A percentile compares a stretch with the other conserved stretches of the same genome.
phyloP scores from a whole-genome alignment of 805 yeast genomes.

The Suhomyces faveliae region DNA sequence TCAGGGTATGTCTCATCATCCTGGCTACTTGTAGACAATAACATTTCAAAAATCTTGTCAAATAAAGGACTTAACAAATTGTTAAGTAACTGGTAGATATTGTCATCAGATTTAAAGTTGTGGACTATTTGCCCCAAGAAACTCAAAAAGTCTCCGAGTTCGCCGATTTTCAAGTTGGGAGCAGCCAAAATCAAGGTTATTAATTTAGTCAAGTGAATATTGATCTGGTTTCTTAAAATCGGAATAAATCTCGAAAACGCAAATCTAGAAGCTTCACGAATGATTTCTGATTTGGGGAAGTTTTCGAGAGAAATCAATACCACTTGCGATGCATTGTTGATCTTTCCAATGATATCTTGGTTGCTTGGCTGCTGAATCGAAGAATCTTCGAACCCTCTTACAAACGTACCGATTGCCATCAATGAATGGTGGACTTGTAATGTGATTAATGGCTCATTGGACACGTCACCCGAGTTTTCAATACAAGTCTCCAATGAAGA shows the following conservation, averaged over 20 bases:
- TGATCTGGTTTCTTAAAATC: slow-evolving; percentile 51
- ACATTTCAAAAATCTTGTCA: slow-evolving; percentile 54
- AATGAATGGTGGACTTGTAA: slow-evolving; percentile 83
- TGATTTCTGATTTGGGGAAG: slow-evolving; percentile 59
- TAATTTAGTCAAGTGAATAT: slow-evolving; percentile 60
- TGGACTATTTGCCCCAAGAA: slow-evolving; percentile 89
- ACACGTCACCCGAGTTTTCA: slow-evolving; percentile 25
- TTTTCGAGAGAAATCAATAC: slow-evolving; percentile 80
- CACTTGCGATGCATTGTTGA: slow-evolving; percentile 74
- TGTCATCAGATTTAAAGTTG: slow-evolving; percentile 62
- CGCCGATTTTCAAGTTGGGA: slow-evolving; percentile 57
- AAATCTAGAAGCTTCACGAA: slow-evolving; percentile 84
- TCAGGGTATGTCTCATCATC: slow-evolving; percentile 50
- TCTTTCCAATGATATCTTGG: slow-evolving; percentile 38
- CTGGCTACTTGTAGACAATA: slow-evolving; percentile 28
- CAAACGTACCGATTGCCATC: slow-evolving; percentile 86
- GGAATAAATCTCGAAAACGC: slow-evolving; percentile 86
- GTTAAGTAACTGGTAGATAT: slow-evolving; percentile 70
- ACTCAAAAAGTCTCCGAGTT: slow-evolving; percentile 76
- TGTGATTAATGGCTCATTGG: slow-evolving; percentile 43
- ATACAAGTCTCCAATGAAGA: slow-evolving; percentile 67
- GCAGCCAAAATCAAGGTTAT: slow-evolving; percentile 58
- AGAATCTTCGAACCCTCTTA: slow-evolving; percentile 72
- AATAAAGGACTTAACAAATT: slow-evolving; percentile 74
- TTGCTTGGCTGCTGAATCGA: slow-evolving; percentile 29